Base-by-base conservation (phyloP, 257 asterid species). In the Petunia secreta region DNA sequence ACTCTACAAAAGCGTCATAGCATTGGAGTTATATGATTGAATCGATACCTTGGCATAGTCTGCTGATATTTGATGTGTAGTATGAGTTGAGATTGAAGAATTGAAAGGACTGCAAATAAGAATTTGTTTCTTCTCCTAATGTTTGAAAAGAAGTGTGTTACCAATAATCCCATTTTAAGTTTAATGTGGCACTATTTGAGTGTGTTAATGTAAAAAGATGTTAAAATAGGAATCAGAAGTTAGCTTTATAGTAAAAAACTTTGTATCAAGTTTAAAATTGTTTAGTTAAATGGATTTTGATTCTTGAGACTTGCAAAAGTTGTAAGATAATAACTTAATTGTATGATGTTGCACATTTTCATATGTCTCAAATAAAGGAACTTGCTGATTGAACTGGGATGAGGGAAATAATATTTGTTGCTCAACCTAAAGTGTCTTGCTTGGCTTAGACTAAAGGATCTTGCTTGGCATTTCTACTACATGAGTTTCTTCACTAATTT, bases 11-110 rank as follows among this genome's bases (percentile, higher is more conserved):
- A 63, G 8, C 0, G 1, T 4, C 4, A 63, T 63, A 37, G 8
- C 44, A 43, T 63, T n/a, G 44, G 8, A 63, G 38, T 63, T 63
- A 68, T 68, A 44, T 44, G 76, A 68, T 68, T 44, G 58, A 44
- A 25, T 69, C 25, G 76, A 44, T 44, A 4, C 41, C 41, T 69
- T 44, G 58, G 54, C 16, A 69, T 46, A 0, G 58, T 38, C 25
- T 44, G 38, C 58, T 69, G 39, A 69, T 16, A 69, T 16, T 16
- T 69, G 76, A 69, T 46, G 54, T 68, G 16, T 69, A 16, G 57
- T 52, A 40, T 16, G 40, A 43, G 75, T 59, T 59, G 37, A 59
- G 2, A 6, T 16, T n/a, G 9, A 59, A 25, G 25, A 59, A 2
- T 68, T 43, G 75, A 68, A 68, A 9, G 75, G 11, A 15, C 39